phyloP scores from a whole-genome alignment of 2,329 filamentous ascomycete genomes.

The Paraphaeosphaeria sporulosa region DNA sequence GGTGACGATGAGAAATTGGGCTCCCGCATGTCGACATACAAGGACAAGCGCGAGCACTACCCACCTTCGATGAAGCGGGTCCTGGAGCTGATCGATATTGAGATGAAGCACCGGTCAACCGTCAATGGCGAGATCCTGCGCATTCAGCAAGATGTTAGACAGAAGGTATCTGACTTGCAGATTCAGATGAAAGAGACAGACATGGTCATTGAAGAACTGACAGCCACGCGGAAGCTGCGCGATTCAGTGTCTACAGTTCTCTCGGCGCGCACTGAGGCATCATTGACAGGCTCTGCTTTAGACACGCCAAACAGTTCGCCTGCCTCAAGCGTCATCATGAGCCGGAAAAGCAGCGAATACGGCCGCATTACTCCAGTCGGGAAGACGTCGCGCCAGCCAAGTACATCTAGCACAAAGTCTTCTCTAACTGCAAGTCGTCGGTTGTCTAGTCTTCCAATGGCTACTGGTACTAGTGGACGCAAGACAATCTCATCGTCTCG shows the following conservation, averaged over 20 bases:
- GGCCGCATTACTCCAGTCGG: constrained; percentile 55
- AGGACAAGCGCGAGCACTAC: constrained; percentile 94
- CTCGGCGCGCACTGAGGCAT: constrained; percentile 73
- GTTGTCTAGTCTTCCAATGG: constrained; percentile 57
- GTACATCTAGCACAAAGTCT: constrained; percentile 53
- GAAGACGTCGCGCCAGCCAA: constrained; percentile 57
- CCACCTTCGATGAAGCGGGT: constrained; percentile 92
- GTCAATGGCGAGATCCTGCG: constrained; percentile 95
- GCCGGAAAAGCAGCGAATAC: constrained; percentile 59
- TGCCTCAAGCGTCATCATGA: constrained; percentile 69
- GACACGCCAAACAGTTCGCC: constrained; percentile 70
- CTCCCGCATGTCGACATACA: constrained; percentile 86
- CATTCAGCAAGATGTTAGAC: constrained; percentile 83
- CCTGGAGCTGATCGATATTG: constrained; percentile 90
- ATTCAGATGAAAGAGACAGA: constrained; percentile 81
- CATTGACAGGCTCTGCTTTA: constrained; percentile 71
- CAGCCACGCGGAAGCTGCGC: constrained; percentile 76
- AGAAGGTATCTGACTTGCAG: constrained; percentile 80
- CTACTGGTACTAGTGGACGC: constrained; percentile 28
- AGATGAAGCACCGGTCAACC: constrained; percentile 92
- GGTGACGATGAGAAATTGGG: constrained; percentile 69
- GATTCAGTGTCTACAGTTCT: constrained; percentile 94
- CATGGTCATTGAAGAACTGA: constrained; percentile 71
- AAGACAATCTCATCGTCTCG: constrained; percentile 34
- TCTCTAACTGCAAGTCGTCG: constrained; percentile 54